phyloP scores from a whole-genome alignment of 2,329 filamentous ascomycete species.

The Trichoderma semiorbis region DNA sequence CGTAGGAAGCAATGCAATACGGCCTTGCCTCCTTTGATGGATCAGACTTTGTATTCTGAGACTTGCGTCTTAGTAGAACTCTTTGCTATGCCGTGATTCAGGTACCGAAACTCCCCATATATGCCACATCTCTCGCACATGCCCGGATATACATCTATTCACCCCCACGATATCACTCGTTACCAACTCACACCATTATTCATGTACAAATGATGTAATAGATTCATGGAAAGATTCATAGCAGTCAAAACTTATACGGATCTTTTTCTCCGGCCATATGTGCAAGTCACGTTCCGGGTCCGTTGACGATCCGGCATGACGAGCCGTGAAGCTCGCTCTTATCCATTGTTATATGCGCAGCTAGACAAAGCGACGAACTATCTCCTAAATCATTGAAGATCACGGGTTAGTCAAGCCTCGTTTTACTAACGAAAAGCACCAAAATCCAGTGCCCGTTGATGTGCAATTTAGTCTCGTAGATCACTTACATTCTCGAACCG shows the following conservation, averaged over 20 bases:
- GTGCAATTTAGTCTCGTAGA: neutral
- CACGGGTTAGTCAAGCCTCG: neutral
- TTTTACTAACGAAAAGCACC: neutral
- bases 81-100: neutral
- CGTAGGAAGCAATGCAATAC: neutral
- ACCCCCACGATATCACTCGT: neutral
- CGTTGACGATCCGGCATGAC: neutral
- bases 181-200: neutral
- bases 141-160: neutral
- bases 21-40: neutral
- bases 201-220: neutral
- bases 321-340: neutral
- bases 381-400: neutral
- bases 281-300: neutral
- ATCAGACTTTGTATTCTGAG: accelerated
- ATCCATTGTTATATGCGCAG: neutral
- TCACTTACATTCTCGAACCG: neutral
- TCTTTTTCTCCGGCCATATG: neutral
- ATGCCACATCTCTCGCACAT: neutral
- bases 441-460: neutral
- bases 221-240: accelerated
- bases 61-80: neutral
- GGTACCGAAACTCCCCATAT: neutral
- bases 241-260: neutral
- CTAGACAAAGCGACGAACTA: neutral